Evolutionary conservation across 1,139 yeast genomes (phyloP), one percentile per base, ranked within the genome.

Genomic region (Scheffersomyces illinoinensis): DNA sequence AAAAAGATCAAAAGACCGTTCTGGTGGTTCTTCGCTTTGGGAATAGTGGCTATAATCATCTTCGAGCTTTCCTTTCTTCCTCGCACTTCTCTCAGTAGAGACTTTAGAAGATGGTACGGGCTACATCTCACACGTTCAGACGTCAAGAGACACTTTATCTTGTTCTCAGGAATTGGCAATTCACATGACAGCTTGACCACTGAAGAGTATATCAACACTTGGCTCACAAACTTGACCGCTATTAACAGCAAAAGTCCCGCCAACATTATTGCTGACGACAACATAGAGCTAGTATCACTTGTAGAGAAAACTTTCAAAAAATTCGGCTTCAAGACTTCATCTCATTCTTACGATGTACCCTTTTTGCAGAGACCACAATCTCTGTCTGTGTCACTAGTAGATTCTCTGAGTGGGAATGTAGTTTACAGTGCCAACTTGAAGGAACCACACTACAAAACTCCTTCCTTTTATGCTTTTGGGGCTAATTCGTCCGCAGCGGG

Each of bases 31-130:
- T 76, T 82, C 67, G 76, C 80, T n/a, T 72, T 85, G 56, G 93
- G 91, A 18, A 66, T 84, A 54, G 68, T 82, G 7, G 86, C 84
- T 58, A 76, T 85, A 53, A 74, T 86, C 14, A 77, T 86, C 4
- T 85, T 90, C 66, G 85, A 90, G 58, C 77, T 92, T 55, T 86
- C 91, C 1, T 93, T 93, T 69, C 78, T 93, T 39, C 98, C 98
- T 1, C 76, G 98, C 60, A 92, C 98, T 0, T 91, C 97, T 1
- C 76, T 92, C 20, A 86, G 90, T 57, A 79, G 98, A 62, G 98
- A 93, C 72, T 86, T 91, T 70, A 82, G 95, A 65, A 76, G 97
- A 57, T 74, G 91, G 67, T 92, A 92, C 72, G 86, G 88, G 23
- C 82, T 88, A 33, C 83, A 76, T 57, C 68, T 89, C 55, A 87